Evolutionary conservation across 1,284 basidiomycete species (phyloP), one percentile per base, ranked within the genome.

Genomic region (Volvariella volvacea): DNA sequence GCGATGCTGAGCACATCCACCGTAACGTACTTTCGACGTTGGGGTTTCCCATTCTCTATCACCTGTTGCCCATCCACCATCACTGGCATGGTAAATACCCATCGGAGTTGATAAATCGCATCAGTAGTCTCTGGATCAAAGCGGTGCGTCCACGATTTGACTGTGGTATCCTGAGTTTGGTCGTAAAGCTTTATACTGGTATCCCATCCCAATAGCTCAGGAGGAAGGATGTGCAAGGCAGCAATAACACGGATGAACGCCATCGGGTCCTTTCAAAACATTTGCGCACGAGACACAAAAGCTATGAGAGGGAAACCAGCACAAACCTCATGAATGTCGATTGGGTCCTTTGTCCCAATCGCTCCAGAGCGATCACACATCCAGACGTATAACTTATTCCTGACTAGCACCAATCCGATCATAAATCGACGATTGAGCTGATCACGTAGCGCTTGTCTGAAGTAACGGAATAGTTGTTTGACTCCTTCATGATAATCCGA

Each of bases 141-240:
- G 25, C 25, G 25, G 25, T 28, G 25, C 6, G 25, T 28, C 6
- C 12, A 28, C 12, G 25, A 28, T 12, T 6, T 6, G 12, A 28
- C 12, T n/a, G n/a, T n/a, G n/a, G 25, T 12, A 21, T 14, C 19
- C 32, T 32, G 30, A 10, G 8, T 15, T 10, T n/a, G n/a, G 8
- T 25, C n/a, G 31, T 46, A 53, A 2, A 53, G 28, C 19, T 47
- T 22, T 48, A 53, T 53, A 1, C 36, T 37, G 12, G 48, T 42
- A 41, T 53, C 52, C 50, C 49, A 53, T 14, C 52, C 50, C 1
- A 52, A 42, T 21, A 42, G 39, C 10, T 28, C 28, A 8, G 50
- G 48, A 4, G 39, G 30, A 41, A 47, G 43, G 14, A 17, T 8
- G 3, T 43, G 37, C 7, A 52, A 37, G 14, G 45, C 40, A 19